Evolutionary conservation across 2,329 filamentous ascomycete species (phyloP).

Genomic region (Aspergillus nomiae): DNA sequence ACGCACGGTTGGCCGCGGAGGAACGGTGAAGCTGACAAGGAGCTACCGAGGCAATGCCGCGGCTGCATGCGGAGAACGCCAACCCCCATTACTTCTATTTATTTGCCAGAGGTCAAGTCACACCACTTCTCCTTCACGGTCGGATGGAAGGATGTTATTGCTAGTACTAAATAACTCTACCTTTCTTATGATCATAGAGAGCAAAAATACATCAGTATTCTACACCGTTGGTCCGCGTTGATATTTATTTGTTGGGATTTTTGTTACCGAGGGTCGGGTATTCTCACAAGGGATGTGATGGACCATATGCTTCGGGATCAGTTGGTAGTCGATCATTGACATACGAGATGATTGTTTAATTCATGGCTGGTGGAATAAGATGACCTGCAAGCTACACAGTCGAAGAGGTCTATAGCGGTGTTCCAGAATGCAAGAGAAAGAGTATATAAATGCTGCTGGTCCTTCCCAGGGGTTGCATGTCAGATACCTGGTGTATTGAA

Average conservation of each 20-base stretch:
- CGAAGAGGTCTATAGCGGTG: too few relatives aligned
- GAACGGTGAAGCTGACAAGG: constrained; percentile 5
- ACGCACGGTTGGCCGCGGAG: constrained; percentile 21
- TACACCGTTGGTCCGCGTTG: too few relatives aligned
- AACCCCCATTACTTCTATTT: not conserved
- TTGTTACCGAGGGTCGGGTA: not conserved
- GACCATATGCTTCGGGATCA: not conserved
- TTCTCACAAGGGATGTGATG: not conserved
- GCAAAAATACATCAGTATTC: too few relatives aligned
- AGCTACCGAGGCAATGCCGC: constrained; percentile 18
- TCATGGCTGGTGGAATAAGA: not conserved
- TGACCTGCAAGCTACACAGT: not conserved
- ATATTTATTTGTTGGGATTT: not conserved
- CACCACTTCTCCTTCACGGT: not conserved
- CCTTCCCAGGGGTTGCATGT: not conserved
- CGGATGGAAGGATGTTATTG: not conserved
- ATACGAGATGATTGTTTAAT: not conserved
- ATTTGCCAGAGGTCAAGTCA: not conserved
- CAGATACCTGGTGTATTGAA: not conserved
- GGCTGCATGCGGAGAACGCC: constrained; percentile 28
- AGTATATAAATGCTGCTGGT: too few relatives aligned
- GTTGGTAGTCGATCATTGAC: not conserved
- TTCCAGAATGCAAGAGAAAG: too few relatives aligned
- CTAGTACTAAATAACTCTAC: not conserved
- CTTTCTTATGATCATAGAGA: too few relatives aligned